Base-by-base conservation (phyloP, 2,329 filamentous ascomycete genomes). In the Graphilbum fragrans region DNA sequence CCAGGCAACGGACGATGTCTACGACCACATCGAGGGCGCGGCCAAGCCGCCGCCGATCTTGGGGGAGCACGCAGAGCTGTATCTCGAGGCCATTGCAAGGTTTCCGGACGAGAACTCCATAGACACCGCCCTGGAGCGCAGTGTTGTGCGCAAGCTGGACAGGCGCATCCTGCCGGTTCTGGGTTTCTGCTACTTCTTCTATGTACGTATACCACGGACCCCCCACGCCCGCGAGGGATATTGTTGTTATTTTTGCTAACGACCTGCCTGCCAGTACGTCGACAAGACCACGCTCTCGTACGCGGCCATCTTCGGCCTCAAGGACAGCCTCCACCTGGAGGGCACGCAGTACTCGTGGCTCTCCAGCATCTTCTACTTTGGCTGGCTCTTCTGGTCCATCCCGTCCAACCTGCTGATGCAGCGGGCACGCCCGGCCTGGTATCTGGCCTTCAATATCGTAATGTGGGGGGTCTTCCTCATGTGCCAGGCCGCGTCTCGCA, bases 291-390 rank as follows among this genome's bases (percentile, higher is more conserved):
- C 69, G 0, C 56, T 77, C 23, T 74, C 68, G 1, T 81, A 80
- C 48, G 77, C 78, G 1, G 76, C 77, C 18, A 74, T 82, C 38
- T 80, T 81, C 44, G 75, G 75, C 2, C 72, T 82, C 45, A 63
- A 65, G 19, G 65, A 77, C 2, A 75, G 78, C 46, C 62, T 80
- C 9, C 48, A 67, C 14, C 61, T 81, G 1, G 59, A 65, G n/a
- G 73, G 73, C 2, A 65, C 67, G 0, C 61, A 79, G 46, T 81
- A 80, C 50, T 72, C 61, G 45, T 76, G 70, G 66, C 58, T 74
- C 0, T 65, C 60, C 18, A 64, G 61, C 49, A 62, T 73, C 19
- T 76, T 74, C 53, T 72, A 73, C 46, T 67, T 72, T 48, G 70
- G 67, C 2, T 74, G 47, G 38, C 43, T 56, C 5, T 41, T 42